Conservation (phyloP, 2,329 filamentous ascomycete genomes). For the Trichoderma atroviride region DNA sequence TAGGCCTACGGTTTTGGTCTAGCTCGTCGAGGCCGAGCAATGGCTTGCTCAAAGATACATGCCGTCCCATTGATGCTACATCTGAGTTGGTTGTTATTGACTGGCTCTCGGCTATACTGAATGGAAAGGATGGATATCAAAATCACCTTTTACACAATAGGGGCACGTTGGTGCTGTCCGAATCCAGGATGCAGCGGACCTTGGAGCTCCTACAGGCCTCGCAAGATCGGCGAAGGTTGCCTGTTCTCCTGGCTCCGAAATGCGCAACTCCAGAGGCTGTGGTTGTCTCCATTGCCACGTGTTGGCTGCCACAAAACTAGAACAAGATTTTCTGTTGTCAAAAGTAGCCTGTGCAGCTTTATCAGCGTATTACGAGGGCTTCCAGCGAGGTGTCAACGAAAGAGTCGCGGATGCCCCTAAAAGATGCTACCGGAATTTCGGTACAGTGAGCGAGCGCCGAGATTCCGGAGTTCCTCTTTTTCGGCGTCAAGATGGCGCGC, state of each 20-base stretch:
- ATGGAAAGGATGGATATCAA: background rate
- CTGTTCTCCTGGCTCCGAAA: background rate
- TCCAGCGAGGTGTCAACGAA: too few species aligned
- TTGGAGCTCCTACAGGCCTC: background rate
- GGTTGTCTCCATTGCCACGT: background rate
- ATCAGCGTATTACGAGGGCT: too few species aligned
- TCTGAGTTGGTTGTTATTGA: background rate
- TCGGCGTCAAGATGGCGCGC: too few species aligned
- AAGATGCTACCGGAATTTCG: background rate
- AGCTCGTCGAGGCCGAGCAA: background rate
- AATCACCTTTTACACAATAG: background rate
- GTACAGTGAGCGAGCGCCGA: background rate
- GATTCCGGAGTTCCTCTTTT: background rate
- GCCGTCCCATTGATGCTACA: background rate
- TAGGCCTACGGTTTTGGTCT: background rate
- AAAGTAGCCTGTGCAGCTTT: background rate
- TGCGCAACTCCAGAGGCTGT: background rate
- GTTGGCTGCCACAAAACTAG: too few species aligned
- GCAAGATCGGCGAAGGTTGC: constrained; percentile 1
- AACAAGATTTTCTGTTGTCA: background rate
- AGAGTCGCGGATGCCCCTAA: too few species aligned
- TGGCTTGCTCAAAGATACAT: background rate
- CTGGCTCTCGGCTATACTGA: background rate
- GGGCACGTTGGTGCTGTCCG: background rate
- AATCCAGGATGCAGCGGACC: background rate